A percentile compares a stretch with the other conserved stretches of the same genome.
Conservation (phyloP, 148 eudicot genomes). For the Talinum fruticosum region DNA sequence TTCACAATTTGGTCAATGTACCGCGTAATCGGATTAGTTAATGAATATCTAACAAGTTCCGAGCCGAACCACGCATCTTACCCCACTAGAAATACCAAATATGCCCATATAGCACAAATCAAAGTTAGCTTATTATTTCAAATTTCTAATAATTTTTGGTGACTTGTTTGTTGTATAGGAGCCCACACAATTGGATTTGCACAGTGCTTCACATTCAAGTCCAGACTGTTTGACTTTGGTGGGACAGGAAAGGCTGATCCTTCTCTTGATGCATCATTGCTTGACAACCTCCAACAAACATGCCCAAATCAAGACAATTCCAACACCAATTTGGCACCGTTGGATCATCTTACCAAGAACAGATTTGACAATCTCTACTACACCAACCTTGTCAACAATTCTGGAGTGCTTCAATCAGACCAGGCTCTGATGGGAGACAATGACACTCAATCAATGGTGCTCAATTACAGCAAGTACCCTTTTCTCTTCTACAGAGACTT, state of each 20-base stretch:
- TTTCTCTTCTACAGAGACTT: constrained; percentile 47
- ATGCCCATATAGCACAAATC: no score
- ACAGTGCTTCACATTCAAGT: constrained; percentile 58
- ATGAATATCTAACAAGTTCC: no score
- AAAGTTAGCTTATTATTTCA: not conserved
- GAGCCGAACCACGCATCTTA: no score
- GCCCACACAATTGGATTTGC: constrained; percentile 81
- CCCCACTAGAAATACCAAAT: no score
- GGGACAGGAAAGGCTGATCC: constrained; percentile 69
- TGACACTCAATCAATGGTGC: constrained; percentile 42
- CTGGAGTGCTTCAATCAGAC: constrained; percentile 65
- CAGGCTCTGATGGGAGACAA: constrained; percentile 60
- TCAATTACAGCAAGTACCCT: constrained; percentile 42
- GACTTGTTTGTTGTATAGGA: constrained; percentile 30
- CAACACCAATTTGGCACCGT: constrained; percentile 48
- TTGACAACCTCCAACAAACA: constrained; percentile 33
- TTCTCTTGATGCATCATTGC: constrained; percentile 41
- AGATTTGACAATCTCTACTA: constrained; percentile 60
- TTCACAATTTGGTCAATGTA: no score
- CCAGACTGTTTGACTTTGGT: constrained; percentile 57
- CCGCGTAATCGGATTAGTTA: no score
- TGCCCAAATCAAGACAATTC: constrained; percentile 59
- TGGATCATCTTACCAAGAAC: constrained; percentile 43
- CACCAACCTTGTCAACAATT: constrained; percentile 48
- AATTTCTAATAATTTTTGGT: not conserved